Conservation (phyloP, 345 rosid genomes). For the Aquilaria malaccensis region DNA sequence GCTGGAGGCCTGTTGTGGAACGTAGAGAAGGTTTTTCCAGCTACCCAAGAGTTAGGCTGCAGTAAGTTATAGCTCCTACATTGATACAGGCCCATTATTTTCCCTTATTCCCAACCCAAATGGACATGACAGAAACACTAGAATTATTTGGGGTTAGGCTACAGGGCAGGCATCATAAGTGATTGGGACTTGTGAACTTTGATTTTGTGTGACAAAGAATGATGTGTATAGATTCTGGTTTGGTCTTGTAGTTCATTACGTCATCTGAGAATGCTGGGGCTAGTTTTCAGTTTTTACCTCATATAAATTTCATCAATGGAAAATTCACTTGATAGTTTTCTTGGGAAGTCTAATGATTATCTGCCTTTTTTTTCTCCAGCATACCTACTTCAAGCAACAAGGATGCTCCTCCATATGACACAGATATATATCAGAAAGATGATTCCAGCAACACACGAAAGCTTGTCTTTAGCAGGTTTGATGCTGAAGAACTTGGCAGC, state of each 20-base stretch:
- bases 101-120: background rate
- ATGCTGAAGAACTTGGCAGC: slow-evolving; percentile 39
- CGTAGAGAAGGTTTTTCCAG: slow-evolving; percentile 28
- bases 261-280: too few species aligned
- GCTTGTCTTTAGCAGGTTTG: slow-evolving; percentile 41
- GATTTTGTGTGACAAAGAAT: too few species aligned
- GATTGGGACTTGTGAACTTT: too few species aligned
- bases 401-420: slow-evolving; percentile 36
- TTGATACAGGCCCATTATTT: background rate
- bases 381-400: slow-evolving; percentile 44
- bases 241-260: too few species aligned
- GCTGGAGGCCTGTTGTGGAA: slow-evolving; percentile 52
- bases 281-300: too few species aligned
- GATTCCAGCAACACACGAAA: slow-evolving; percentile 38
- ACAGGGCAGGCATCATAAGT: too few species aligned
- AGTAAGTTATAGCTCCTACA: slow-evolving; percentile 41
- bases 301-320: too few species aligned
- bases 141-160: too few species aligned
- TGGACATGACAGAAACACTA: too few species aligned
- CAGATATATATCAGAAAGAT: slow-evolving; percentile 64
- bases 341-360: too few species aligned
- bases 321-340: too few species aligned
- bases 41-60: slow-evolving; percentile 50
- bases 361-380: slow-evolving; percentile 24
- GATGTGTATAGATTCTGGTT: too few species aligned